A percentile compares a stretch with the other conserved stretches of the same genome.
Evolutionary conservation across 495 filamentous ascomycete species (phyloP).

Genomic region (Pyrenopolyporus hunteri): DNA sequence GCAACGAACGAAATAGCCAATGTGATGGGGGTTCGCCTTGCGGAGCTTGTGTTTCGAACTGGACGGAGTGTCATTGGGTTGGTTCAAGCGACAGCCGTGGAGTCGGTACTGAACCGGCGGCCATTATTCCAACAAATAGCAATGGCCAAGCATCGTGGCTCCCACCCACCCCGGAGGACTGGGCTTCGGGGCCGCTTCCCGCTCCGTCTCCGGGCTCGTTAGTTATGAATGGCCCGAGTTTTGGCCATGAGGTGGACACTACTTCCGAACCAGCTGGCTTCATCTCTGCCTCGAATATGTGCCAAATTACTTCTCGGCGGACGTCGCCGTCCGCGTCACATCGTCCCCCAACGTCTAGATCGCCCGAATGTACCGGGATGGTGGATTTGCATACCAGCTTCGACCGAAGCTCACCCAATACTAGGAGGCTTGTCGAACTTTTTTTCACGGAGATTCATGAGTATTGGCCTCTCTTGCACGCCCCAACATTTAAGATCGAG

Average conservation of each 20-base stretch:
- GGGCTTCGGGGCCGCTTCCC: constrained; percentile 9
- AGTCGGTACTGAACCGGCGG: not conserved
- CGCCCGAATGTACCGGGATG: not conserved
- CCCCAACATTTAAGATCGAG: constrained; percentile 35
- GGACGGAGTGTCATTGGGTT: constrained; percentile 18
- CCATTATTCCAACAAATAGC: not conserved
- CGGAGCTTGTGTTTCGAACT: constrained; percentile 32
- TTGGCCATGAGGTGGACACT: constrained; percentile 7
- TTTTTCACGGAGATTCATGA: constrained; percentile 43
- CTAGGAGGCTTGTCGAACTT: constrained; percentile 31
- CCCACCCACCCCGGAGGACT: constrained; percentile 12
- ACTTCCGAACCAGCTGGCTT: not conserved
- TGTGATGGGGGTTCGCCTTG: constrained; percentile 39
- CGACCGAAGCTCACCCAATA: constrained; percentile 15
- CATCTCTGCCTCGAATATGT: not conserved
- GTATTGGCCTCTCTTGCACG: constrained; percentile 45
- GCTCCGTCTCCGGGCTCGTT: not conserved
- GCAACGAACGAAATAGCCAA: constrained; percentile 32
- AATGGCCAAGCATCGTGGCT: constrained; percentile 12
- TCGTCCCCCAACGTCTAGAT: not conserved
- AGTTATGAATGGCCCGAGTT: not conserved
- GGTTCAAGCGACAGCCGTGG: constrained; percentile 9
- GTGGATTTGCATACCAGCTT: constrained; percentile 10
- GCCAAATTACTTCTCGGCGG: not conserved
- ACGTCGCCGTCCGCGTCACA: not conserved